Evolutionary conservation across 129 eudicot genomes (phyloP).

Genomic region (Helichrysum umbraculigerum): DNA sequence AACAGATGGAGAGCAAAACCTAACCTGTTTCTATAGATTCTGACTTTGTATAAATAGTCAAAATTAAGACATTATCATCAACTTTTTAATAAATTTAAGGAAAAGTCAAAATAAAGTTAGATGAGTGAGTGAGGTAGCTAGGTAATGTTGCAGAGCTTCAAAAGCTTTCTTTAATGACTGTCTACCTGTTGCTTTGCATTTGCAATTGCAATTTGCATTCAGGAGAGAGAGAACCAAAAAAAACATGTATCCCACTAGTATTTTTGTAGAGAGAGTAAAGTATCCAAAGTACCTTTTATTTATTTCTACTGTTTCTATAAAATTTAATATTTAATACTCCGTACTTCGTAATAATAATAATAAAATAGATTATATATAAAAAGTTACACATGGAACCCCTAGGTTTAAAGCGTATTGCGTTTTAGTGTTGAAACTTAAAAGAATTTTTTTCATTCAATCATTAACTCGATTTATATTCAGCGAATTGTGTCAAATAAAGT

Average conservation of each 20-base stretch:
- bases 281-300: background rate
- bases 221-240: background rate
- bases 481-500: no score
- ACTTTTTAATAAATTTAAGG: background rate
- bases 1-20: background rate
- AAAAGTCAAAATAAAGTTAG: background rate
- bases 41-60: background rate
- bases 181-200: background rate
- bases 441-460: no score
- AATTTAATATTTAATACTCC: no score
- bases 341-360: no score
- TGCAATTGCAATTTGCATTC: background rate
- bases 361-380: no score
- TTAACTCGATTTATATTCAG: no score
- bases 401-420: no score
- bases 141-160: background rate
- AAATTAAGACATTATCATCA: background rate
- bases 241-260: background rate
- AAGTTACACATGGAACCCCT: no score
- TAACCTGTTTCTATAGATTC: background rate
- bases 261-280: background rate
- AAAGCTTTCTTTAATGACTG: background rate
- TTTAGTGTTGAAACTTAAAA: no score
- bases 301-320: background rate
- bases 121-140: background rate